Evolutionary conservation across 768 basidiomycete species (phyloP), one percentile per base, ranked within the genome.

Genomic region (Hysterangium stoloniferum): DNA sequence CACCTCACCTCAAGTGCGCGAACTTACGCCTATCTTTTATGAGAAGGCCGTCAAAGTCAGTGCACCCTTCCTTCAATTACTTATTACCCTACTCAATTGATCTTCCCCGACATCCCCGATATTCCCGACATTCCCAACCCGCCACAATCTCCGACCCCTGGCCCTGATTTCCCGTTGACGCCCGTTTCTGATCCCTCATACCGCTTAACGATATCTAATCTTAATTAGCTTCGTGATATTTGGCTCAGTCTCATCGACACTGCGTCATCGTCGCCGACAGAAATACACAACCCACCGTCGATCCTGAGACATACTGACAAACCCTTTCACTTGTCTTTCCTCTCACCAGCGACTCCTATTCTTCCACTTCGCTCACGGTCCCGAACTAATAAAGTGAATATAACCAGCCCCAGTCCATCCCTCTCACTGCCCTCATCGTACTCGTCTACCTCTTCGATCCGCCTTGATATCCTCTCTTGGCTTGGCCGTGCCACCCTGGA

Each of bases 401-500:
- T n/a, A n/a, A n/a, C n/a, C n/a, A n/a, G n/a, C n/a, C n/a, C n/a
- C n/a, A n/a, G n/a, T n/a, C n/a, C n/a, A n/a, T n/a, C n/a, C n/a
- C n/a, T n/a, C n/a, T 34, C 9, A n/a, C 28, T 7, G 31, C 20
- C 17, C 49, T 31, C 8, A 37, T 3, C 24, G 4, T 22, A n/a
- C n/a, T n/a, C n/a, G n/a, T n/a, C n/a, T n/a, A n/a, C n/a, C n/a
- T n/a, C 52, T 44, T 37, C 52, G 43, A 17, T 33, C 19, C 64
- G 64, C 6, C 67, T 87, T 28, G 81, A 92, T 32, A 76, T 80
- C 2, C 66, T 83, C 32, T 66, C 71, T 3, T 86, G 80, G 77
- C 67, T 89, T 2, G 79, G 77, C 35, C 77, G 76, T 49, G 75
- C 76, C 43, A 87, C 86, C 3, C 68, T 90, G 7, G 88, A 90